phyloP scores from a whole-genome alignment of 2,329 filamentous ascomycete genomes.

The Hypoxylon sp. region DNA sequence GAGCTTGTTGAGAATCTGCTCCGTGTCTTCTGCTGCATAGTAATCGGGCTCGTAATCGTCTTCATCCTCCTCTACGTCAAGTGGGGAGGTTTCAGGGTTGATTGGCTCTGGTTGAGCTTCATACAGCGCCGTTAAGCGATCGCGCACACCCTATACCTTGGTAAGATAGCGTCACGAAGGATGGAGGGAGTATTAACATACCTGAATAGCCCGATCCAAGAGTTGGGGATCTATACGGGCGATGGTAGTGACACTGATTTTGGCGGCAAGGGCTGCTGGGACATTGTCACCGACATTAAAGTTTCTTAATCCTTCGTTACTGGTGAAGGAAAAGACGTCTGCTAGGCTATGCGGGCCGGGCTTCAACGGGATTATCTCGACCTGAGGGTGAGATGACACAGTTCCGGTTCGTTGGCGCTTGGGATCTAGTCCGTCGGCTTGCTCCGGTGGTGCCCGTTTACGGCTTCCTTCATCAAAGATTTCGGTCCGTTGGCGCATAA shows the following conservation, averaged over 20 bases:
- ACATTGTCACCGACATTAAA: slow-evolving; percentile 86
- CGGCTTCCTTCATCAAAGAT: slow-evolving; percentile 83
- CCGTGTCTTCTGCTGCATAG: slow-evolving; percentile 80
- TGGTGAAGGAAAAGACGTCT: slow-evolving; percentile 88
- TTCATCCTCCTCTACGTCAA: slow-evolving; percentile 82
- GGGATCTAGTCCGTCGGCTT: slow-evolving; percentile 80
- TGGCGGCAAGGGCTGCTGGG: slow-evolving; percentile 80
- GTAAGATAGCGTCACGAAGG: slow-evolving; percentile 27
- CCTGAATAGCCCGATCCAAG: slow-evolving; percentile 81
- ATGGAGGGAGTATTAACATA: slow-evolving; percentile 58
- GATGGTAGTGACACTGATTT: slow-evolving; percentile 85
- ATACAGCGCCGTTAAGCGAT: slow-evolving; percentile 62
- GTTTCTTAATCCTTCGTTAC: slow-evolving; percentile 78
- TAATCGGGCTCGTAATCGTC: slow-evolving; percentile 96
- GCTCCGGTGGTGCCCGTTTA: slow-evolving; percentile 82
- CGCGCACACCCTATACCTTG: slow-evolving; percentile 64
- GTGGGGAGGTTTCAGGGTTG: slow-evolving; percentile 71
- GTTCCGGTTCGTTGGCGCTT: slow-evolving; percentile 83
- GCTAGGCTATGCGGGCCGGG: slow-evolving; percentile 83
- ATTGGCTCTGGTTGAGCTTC: slow-evolving; percentile 64
- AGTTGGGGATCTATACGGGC: slow-evolving; percentile 77
- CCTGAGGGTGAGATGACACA: slow-evolving; percentile 59
- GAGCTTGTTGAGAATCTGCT: slow-evolving; percentile 83
- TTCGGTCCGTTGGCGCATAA: slow-evolving; percentile 83
- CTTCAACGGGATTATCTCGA: slow-evolving; percentile 78